Evolutionary conservation across 1,139 yeast genomes (phyloP).

Genomic region (Pneumocystis murina): DNA sequence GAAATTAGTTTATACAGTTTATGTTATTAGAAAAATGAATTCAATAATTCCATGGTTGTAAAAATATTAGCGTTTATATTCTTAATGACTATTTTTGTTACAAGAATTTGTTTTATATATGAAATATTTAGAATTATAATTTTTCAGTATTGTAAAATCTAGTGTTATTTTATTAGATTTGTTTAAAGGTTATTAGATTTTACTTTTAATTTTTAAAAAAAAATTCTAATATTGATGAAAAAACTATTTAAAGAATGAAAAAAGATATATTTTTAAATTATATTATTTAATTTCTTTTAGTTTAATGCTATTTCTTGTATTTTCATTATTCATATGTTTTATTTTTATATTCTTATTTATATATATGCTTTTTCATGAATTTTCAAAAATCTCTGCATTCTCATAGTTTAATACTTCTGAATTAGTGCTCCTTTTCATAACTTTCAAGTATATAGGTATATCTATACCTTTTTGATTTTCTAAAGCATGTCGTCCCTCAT

Average conservation of each 20-base stretch:
- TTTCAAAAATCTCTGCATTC: not conserved
- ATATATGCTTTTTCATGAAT: not conserved
- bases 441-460: not conserved
- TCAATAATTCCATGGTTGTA: not conserved
- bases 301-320: not conserved
- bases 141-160: not conserved
- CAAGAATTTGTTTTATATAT: not conserved
- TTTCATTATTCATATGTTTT: not conserved
- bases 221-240: not conserved
- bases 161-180: not conserved
- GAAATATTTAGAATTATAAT: not conserved
- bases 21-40: not conserved
- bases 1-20: no score
- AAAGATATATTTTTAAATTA: not conserved
- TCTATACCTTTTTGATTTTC: not conserved
- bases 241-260: not conserved
- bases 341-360: not conserved
- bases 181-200: not conserved
- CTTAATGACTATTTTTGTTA: not conserved
- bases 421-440: not conserved
- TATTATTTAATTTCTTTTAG: not conserved
- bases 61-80: not conserved
- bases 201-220: not conserved
- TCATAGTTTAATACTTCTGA: not conserved
- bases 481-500: not conserved